Percentiles rank a stretch among this genome's conserved stretches.
phyloP scores from a whole-genome alignment of 2,329 filamentous ascomycete species.

The Fusarium fracticaudum region DNA sequence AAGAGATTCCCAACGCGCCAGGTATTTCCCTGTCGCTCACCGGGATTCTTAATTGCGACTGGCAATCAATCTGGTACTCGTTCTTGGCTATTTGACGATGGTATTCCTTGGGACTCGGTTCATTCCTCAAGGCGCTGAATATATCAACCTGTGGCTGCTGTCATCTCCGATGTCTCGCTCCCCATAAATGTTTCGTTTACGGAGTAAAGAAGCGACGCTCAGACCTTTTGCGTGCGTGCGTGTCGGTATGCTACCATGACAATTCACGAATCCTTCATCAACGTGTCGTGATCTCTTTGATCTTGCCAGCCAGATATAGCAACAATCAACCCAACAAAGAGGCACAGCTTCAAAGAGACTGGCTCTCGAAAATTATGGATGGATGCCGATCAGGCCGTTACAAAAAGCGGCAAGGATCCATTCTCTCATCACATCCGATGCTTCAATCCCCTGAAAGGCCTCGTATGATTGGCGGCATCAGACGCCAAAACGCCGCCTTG shows the following conservation, averaged over 20 bases:
- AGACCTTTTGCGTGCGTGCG: neutral
- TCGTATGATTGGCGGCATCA: slow-evolving; percentile 37
- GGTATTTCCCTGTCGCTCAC: slow-evolving; percentile 13
- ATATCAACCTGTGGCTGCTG: slow-evolving; percentile 1
- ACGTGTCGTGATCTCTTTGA: slow-evolving; percentile 25
- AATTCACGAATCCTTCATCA: slow-evolving; percentile 18
- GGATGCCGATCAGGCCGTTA: slow-evolving; percentile 40
- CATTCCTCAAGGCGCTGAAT: slow-evolving; percentile 18
- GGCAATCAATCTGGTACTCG: neutral
- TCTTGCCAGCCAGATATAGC: slow-evolving; percentile 12
- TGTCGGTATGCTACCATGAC: slow-evolving; percentile 1
- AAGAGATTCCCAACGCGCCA: neutral
- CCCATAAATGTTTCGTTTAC: slow-evolving; percentile 27
- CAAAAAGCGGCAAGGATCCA: slow-evolving; percentile 35
- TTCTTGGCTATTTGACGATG: slow-evolving; percentile 25
- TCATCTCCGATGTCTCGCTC: slow-evolving; percentile 33
- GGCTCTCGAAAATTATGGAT: slow-evolving; percentile 18
- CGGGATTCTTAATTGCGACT: slow-evolving; percentile 27
- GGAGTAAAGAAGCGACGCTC: slow-evolving; percentile 3
- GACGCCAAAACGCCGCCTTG: slow-evolving; percentile 34
- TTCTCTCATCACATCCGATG: slow-evolving; percentile 31
- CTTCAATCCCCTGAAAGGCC: slow-evolving; percentile 36
- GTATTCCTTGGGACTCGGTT: slow-evolving; percentile 10
- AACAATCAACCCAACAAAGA: slow-evolving; percentile 19
- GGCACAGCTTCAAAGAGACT: slow-evolving; percentile 21